Base-by-base conservation (phyloP, 192 early-diverging fungal species). In the Coemansia sp. region DNA sequence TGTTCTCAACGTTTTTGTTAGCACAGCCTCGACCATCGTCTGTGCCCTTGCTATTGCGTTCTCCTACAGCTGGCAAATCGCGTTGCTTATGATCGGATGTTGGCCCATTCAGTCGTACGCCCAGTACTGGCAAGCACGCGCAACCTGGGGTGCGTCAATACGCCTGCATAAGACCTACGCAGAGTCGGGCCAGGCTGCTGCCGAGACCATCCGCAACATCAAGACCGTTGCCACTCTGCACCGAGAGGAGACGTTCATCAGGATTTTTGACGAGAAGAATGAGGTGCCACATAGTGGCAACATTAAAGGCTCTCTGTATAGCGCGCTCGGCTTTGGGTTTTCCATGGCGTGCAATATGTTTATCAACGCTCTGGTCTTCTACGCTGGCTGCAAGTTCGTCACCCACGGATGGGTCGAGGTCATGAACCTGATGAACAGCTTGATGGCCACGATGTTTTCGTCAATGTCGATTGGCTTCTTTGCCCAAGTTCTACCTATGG, bases 131-230 rank as follows among this genome's bases (percentile, higher is more conserved):
- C 83, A 91, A 57, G 77, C 86, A 34, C 77, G 67, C 4, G 61
- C 83, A 6, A 56, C 71, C 17, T 40, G 68, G 17, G 72, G 76
- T 10, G 76, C 69, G 52, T 68, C 70, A 4, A 50, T 48, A 50
- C 74, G 76, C 55, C 75, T 76, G 41, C 82, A 83, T 66, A 69
- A 84, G 50, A 85, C 86, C 2, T 92, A 90, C 68, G 85, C 84
- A 53, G 60, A 76, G 13, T 81, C 87, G 10, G 82, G 76, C 50
- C 83, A 87, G 66, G 81, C 87, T 10, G 91, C 92, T 9, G 87
- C 88, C 52, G 95, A 98, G 70, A 81, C 87, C 25, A 87, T 98
- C 61, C 70, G 84, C 60, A 85, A 84, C 62, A 89, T 98, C 67
- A 83, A 90, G 37, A 98, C 94, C 0, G 89, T 95, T 5, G 84